Base-by-base conservation (phyloP, 345 rosid genomes). In the Brassica cretica region DNA sequence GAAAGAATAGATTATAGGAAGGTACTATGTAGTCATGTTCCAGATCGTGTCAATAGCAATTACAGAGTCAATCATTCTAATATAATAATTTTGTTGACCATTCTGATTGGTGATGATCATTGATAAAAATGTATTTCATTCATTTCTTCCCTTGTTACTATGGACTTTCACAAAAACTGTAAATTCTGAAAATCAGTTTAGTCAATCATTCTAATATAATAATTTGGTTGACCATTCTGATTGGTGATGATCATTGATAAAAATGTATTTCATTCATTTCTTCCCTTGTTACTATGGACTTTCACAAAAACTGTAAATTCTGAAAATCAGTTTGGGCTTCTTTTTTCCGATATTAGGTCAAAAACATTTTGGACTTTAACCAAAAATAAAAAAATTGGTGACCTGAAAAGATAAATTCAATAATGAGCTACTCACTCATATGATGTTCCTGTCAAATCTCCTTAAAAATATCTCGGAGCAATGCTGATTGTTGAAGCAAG, bases 151-250 rank as follows among this genome's bases (percentile, higher is more conserved):
- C 33, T 60, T 11, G 16, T 25, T 29, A 60, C 33, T 11, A 12
- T 10, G 11, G 32, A 59, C 18, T 4, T 59, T 59, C n/a, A 21
- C 64, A 59, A 8, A 55, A 16, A 16, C 10, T 16, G 60, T 55
- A 55, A 55, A 55, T 55, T 1, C 14, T 21, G 30, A 9, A 19
- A 19, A 19, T 19, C 21, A 19, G 21, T 19, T 19, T 19, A 39
- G 4, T 41, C 51, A 15, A 41, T 25, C 1, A 24, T 39, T 59
- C 27, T 39, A 39, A 72, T 39, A 8, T 35, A 12, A 35, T 7
- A 56, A 2, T 58, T 71, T 71, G 55, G 66, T 71, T 71, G 74
- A 35, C 66, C 37, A 61, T 25, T 56, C 51, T 41, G 5, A 24
- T 21, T 15, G 59, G 24, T 3, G 24, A 53, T 53, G 21, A 12